Percentiles rank a stretch among this genome's conserved stretches.
Evolutionary conservation across 2,329 filamentous ascomycete species (phyloP).

Genomic region (Aciculosporium take): DNA sequence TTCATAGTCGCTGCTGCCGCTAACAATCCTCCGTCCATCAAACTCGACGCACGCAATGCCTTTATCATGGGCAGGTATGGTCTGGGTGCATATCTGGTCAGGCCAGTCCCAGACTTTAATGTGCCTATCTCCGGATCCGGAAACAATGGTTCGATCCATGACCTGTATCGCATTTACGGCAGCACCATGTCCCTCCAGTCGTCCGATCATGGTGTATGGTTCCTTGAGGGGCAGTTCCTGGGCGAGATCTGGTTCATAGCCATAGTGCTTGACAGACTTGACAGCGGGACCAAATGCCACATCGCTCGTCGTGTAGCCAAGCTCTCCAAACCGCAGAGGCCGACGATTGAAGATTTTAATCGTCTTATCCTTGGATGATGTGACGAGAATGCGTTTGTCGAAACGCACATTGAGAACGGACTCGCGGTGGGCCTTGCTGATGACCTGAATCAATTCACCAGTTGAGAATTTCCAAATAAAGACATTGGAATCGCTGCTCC

Average conservation of each 20-base stretch:
- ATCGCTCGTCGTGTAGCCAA: constrained; percentile 34
- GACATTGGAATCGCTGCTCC: constrained; percentile 81
- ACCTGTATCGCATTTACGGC: constrained; percentile 96
- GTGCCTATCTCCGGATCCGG: constrained; percentile 81
- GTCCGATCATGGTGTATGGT: constrained; percentile 65
- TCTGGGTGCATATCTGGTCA: constrained; percentile 59
- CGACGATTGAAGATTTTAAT: constrained; percentile 92
- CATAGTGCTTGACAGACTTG: constrained; percentile 37
- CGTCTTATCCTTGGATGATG: constrained; percentile 91
- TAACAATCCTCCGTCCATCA: constrained; percentile 84
- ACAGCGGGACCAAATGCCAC: constrained; percentile 36
- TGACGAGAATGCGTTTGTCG: constrained; percentile 80
- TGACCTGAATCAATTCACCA: constrained; percentile 62
- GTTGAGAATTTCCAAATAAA: constrained; percentile 92
- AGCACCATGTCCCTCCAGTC: constrained; percentile 69
- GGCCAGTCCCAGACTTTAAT: constrained; percentile 94
- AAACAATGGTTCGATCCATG: constrained; percentile 72
- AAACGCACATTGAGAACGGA: constrained; percentile 91
- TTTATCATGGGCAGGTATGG: constrained; percentile 76
- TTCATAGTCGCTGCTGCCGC: constrained; percentile 89
- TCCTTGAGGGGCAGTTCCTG: constrained; percentile 37
- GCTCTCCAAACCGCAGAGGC: constrained; percentile 45
- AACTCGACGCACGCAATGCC: constrained; percentile 97
- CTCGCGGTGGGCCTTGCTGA: constrained; percentile 67
- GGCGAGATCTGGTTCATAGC: constrained; percentile 33